These are phyloP conservation scores for Hydnomerulius pinastri DNA, from an alignment of 768 basidiomycete species.

Conservation along the genomic window DNA sequence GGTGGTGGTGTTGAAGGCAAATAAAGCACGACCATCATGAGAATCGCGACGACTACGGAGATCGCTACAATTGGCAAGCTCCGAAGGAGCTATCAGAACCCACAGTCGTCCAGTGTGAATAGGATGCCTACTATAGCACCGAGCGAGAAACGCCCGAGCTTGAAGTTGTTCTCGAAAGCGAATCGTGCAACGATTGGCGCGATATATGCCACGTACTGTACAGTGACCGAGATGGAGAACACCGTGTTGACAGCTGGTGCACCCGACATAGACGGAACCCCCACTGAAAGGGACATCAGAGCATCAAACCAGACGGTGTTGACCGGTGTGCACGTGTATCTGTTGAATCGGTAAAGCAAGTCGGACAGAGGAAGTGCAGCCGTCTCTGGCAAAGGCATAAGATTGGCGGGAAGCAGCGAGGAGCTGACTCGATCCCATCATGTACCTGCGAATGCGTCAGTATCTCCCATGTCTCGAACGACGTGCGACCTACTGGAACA, in stretches of 20 bases:
- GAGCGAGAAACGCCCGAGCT: constrained; percentile 58
- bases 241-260: constrained; percentile 58
- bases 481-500: constrained; percentile 24
- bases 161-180: constrained; percentile 47
- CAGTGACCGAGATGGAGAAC: constrained; percentile 50
- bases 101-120: background rate
- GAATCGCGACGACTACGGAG: constrained; percentile 37
- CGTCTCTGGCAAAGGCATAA: constrained; percentile 72
- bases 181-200: constrained; percentile 58
- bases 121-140: constrained; percentile 27
- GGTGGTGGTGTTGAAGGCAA: constrained; percentile 33
- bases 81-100: constrained; percentile 9
- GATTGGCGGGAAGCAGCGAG: constrained; percentile 57
- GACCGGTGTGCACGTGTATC: constrained; percentile 52
- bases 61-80: constrained; percentile 32
- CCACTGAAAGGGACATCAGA: constrained; percentile 48
- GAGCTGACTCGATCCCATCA: constrained; percentile 60
- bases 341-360: constrained; percentile 61
- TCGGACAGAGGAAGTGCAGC: constrained; percentile 64
- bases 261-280: constrained; percentile 62
- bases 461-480: too few species aligned
- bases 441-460: too few species aligned
- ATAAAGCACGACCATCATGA: constrained; percentile 34
- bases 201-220: constrained; percentile 50
- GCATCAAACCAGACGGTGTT: constrained; percentile 57